Percentiles rank a stretch among this genome's conserved stretches.
These are phyloP conservation scores for Infundibulicybe gibba DNA, from an alignment of 768 basidiomycete genomes.

Conservation along the genomic window DNA sequence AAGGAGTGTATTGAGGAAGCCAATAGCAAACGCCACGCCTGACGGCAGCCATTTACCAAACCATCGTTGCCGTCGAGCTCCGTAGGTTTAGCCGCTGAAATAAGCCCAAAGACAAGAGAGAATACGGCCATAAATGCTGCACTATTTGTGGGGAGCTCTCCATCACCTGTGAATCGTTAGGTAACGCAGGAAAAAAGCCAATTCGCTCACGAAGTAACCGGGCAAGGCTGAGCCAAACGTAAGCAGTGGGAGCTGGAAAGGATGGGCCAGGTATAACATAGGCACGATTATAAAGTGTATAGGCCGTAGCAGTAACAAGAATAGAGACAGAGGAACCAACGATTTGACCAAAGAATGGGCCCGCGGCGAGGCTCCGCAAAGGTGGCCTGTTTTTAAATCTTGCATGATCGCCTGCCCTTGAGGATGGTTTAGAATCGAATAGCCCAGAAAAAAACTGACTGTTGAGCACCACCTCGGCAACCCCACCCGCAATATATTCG, in stretches of 20 bases:
- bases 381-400: slow-evolving; percentile 94
- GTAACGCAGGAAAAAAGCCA: background rate
- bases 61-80: slow-evolving; percentile 40
- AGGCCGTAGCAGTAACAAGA: slow-evolving; percentile 84
- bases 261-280: slow-evolving; percentile 92
- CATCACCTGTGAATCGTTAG: slow-evolving; percentile 53
- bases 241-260: slow-evolving; percentile 95
- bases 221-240: slow-evolving; percentile 85
- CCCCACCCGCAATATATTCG: slow-evolving; percentile 95
- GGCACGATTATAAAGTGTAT: slow-evolving; percentile 79
- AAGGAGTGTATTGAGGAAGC: slow-evolving; percentile 96
- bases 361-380: slow-evolving; percentile 87
- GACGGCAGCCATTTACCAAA: slow-evolving; percentile 84
- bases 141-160: slow-evolving; percentile 75
- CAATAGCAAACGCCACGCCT: slow-evolving; percentile 92
- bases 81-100: slow-evolving; percentile 63
- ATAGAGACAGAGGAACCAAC: slow-evolving; percentile 89
- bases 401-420: slow-evolving; percentile 96
- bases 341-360: slow-evolving; percentile 91
- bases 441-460: slow-evolving; percentile 41
- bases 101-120: slow-evolving; percentile 62
- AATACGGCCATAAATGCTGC: slow-evolving; percentile 77
- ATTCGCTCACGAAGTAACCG: slow-evolving; percentile 62
- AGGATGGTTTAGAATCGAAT: slow-evolving; percentile 5
- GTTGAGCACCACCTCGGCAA: slow-evolving; percentile 94